phyloP scores from a whole-genome alignment of 208 protist genomes.

The Porcisia hertigi region DNA sequence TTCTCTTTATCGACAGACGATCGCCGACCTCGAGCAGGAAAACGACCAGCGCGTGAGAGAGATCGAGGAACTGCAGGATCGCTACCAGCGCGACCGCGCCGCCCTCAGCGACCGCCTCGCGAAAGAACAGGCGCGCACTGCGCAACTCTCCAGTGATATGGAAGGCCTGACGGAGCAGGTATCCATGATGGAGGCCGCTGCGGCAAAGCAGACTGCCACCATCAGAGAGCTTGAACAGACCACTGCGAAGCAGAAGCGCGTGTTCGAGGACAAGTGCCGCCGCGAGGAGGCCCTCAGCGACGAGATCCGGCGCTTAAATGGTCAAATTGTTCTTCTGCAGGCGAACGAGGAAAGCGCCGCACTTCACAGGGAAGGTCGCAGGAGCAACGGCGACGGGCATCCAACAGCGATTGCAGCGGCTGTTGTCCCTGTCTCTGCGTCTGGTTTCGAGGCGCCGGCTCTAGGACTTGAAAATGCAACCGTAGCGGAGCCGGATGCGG shows the following conservation, averaged over 20 bases:
- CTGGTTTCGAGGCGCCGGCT: neutral
- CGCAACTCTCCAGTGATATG: constrained; percentile 34
- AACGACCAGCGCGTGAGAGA: constrained; percentile 85
- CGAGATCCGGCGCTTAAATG: constrained; percentile 30
- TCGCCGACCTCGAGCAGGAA: constrained; percentile 76
- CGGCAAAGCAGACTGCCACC: constrained; percentile 24
- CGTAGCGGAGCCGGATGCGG: neutral
- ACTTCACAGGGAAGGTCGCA: neutral
- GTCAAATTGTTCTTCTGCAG: constrained; percentile 12
- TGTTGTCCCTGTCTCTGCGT: neutral
- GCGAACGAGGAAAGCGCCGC: constrained; percentile 4
- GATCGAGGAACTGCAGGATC: constrained; percentile 73
- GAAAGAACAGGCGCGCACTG: constrained; percentile 47
- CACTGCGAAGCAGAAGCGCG: constrained; percentile 56
- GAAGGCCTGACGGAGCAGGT: constrained; percentile 24
- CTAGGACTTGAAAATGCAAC: neutral
- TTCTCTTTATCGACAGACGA: constrained; percentile 84
- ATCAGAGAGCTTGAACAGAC: constrained; percentile 55
- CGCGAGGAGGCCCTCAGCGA: constrained; percentile 47
- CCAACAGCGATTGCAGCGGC: neutral
- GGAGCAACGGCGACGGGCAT: neutral
- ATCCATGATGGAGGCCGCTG: constrained; percentile 28
- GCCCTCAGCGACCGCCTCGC: constrained; percentile 46
- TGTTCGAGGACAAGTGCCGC: constrained; percentile 72
- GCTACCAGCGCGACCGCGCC: constrained; percentile 54